phyloP scores from a whole-genome alignment of 2,329 filamentous ascomycete genomes.

The Neoascochyta sp. region DNA sequence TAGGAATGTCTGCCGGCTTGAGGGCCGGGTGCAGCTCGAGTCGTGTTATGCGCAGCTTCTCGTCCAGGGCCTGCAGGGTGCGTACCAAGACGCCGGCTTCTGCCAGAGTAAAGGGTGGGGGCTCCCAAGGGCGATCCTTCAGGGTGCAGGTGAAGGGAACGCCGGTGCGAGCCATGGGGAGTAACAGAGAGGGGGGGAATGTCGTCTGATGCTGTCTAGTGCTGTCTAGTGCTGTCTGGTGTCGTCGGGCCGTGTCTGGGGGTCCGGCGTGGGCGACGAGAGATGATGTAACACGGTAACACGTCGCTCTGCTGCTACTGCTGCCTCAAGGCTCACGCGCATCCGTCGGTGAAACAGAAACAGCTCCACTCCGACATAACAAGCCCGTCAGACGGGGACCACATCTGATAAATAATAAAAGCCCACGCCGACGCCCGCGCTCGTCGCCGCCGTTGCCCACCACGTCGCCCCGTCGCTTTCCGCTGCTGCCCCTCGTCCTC shows the following conservation, averaged over 20 bases:
- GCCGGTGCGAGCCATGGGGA: slow-evolving; percentile 1
- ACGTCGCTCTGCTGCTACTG: slow-evolving; percentile 2
- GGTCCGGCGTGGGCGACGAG: no score
- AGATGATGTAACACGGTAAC: neutral
- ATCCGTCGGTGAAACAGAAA: no score
- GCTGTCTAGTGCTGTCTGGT: no score
- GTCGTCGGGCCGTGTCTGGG: no score
- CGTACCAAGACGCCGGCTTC: slow-evolving; percentile 13
- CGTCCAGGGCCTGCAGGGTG: slow-evolving; percentile 19
- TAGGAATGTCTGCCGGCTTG: slow-evolving; percentile 2
- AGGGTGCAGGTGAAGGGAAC: neutral
- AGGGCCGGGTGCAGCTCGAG: slow-evolving; percentile 2
- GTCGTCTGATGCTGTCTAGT: no score
- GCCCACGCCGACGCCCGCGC: slow-evolving; percentile 1
- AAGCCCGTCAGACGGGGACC: slow-evolving; percentile 4
- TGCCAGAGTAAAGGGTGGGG: neutral
- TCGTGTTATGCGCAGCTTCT: slow-evolving; percentile 3
- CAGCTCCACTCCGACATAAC: no score
- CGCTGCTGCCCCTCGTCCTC: slow-evolving; percentile 6
- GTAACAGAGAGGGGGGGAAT: slow-evolving; percentile 1
- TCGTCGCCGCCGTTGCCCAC: slow-evolving; percentile 6
- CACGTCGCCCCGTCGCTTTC: slow-evolving; percentile 12
- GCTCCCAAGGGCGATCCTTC: neutral
- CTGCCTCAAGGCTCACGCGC: slow-evolving; percentile 8
- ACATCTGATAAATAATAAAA: slow-evolving; percentile 8